These are phyloP conservation scores for Pyrenophora seminiperda DNA, from an alignment of 2,329 filamentous ascomycete species.

Conservation along the genomic window DNA sequence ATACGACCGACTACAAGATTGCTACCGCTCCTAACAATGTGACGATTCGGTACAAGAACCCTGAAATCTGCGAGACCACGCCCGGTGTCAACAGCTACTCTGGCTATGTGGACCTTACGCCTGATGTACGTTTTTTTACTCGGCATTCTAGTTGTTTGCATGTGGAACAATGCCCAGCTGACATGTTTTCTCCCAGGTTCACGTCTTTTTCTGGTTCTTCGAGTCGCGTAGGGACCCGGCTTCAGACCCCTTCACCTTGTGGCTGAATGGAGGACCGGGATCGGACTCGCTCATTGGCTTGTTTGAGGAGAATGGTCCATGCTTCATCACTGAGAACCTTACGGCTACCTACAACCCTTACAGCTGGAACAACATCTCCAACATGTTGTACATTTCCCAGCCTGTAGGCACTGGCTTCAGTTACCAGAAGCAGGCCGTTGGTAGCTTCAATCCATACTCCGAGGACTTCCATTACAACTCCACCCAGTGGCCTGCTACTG, in stretches of 20 bases:
- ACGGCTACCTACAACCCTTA: conserved; percentile 57
- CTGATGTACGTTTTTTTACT: conserved; percentile 21
- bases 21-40: conserved; percentile 53
- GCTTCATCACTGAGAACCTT: conserved; percentile 26
- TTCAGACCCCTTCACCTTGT: conserved; percentile 56
- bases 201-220: conserved; percentile 27
- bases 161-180: too few species aligned
- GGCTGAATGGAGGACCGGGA: conserved; percentile 60
- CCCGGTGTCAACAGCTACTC: conserved; percentile 57
- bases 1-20: conserved; percentile 52
- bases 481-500: conserved; percentile 49
- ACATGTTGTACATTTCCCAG: conserved; percentile 67
- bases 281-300: conserved; percentile 60
- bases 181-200: background rate
- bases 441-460: conserved; percentile 44
- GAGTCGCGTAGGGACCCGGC: conserved; percentile 56
- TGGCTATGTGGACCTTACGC: conserved; percentile 49
- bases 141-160: too few species aligned
- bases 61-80: conserved; percentile 60
- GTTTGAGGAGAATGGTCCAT: conserved; percentile 51
- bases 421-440: conserved; percentile 37
- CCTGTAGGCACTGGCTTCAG: conserved; percentile 64
- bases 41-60: conserved; percentile 58
- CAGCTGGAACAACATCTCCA: conserved; percentile 64
- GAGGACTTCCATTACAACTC: conserved; percentile 56